Base-by-base conservation (phyloP, 2,329 filamentous ascomycete genomes). In the Pseudomassariella vexata region DNA sequence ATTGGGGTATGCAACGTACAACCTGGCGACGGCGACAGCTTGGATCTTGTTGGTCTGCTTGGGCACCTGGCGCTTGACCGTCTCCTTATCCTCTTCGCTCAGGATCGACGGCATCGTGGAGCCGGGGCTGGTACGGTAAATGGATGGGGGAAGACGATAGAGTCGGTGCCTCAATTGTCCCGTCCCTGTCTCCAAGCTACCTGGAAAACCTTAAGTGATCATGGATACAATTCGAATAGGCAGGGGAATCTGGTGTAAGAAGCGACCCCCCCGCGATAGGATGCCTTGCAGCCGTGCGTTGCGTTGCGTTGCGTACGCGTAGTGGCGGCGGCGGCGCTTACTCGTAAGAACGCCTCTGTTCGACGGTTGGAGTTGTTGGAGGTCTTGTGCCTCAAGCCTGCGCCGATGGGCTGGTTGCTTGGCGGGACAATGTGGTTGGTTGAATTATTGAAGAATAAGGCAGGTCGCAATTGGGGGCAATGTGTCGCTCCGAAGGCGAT, bases 31-130 rank as follows among this genome's bases (percentile, higher is more conserved):
- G 38, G 86, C 92, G 45, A 94, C 90, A 40, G 89, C 88, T 46
- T 94, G 85, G 61, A 98, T 96, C 71, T 96, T 96, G 78, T 96
- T 98, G 51, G 81, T 80, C 42, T 87, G 78, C 61, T 94, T 95
- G 40, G 92, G 90, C 34, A 98, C 86, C 48, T 82, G 84, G 56
- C 92, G 82, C 69, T 94, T 94, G 62, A 98, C 89, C 39, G 81
- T 94, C 65, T 94, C 85, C 73, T 94, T 95, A 68, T 98, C 92
- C 52, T 89, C 83, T 53, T 95, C 90, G 56, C 73, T 85, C 36
- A 98, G 76, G 45, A 94, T 72, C 24, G 73, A 76, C 50, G 73
- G 73, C 73, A 77, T 77, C 43, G 48, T 62, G 55, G 41, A 28
- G 30, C 37, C 30, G 34, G 11, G 32, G 33, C 18, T 48, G 36